Conservation (phyloP, 768 basidiomycete genomes). For the Lentinus tigrinus region DNA sequence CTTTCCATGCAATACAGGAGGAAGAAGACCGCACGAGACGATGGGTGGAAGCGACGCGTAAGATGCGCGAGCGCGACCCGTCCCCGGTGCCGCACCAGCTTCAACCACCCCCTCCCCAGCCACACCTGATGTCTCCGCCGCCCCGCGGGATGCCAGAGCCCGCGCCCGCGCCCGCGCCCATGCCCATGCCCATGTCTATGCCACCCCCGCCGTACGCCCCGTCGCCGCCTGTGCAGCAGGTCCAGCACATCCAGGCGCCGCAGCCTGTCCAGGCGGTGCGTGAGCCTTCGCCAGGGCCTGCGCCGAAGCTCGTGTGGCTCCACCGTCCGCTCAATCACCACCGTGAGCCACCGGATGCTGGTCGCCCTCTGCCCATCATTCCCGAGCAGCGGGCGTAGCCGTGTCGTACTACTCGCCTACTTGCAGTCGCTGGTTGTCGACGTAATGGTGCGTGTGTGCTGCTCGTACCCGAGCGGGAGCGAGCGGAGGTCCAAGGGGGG, state of each 20-base stretch:
- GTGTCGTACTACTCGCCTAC: too few relatives aligned
- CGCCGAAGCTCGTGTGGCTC: slow-evolving; percentile 22
- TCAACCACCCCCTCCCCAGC: neutral
- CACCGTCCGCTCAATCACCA: slow-evolving; percentile 19
- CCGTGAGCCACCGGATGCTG: neutral
- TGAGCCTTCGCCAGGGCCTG: slow-evolving; percentile 15
- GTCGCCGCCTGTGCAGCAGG: neutral
- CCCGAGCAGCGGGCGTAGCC: slow-evolving; percentile 10
- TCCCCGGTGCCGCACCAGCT: neutral
- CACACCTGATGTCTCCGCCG: neutral
- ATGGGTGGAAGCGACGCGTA: slow-evolving; percentile 20
- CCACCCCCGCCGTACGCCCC: neutral
- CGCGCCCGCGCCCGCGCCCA: neutral
- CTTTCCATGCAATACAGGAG: too few relatives aligned
- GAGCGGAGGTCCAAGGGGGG: too few relatives aligned
- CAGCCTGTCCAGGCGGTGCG: slow-evolving; percentile 12
- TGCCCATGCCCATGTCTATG: neutral
- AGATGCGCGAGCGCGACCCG: slow-evolving; percentile 17
- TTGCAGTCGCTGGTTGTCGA: too few relatives aligned
- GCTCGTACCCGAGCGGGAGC: too few relatives aligned
- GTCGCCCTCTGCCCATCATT: neutral
- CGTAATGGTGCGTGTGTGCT: too few relatives aligned
- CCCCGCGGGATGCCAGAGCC: neutral
- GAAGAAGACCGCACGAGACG: slow-evolving; percentile 20
- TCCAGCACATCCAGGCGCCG: slow-evolving; percentile 7